Conservation (phyloP, 768 basidiomycete genomes). For the Aureoboletus auriporus region DNA sequence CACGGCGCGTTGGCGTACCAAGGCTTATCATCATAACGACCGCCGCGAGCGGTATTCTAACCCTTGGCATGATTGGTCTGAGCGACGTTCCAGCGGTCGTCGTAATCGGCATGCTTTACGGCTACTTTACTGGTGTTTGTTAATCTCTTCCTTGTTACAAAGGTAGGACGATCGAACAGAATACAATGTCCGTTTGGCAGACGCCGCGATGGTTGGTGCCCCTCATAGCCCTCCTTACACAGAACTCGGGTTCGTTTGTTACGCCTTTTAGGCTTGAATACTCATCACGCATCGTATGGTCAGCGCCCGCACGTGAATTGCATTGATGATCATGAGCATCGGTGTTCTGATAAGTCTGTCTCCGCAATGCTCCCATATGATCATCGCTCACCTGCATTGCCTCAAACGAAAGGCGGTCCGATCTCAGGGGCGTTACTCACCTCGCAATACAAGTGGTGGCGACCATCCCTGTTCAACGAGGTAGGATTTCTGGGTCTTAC, state of each 20-base stretch:
- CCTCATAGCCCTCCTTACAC: slow-evolving; percentile 41
- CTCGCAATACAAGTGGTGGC: slow-evolving; percentile 51
- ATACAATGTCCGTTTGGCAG: slow-evolving; percentile 12
- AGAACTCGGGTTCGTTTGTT: slow-evolving; percentile 44
- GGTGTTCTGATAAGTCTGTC: slow-evolving; percentile 23
- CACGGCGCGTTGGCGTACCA: slow-evolving; percentile 39
- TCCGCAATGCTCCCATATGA: not conserved
- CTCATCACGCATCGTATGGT: not conserved
- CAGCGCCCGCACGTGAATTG: slow-evolving; percentile 28
- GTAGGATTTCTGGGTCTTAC: slow-evolving; percentile 10
- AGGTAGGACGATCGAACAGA: not conserved
- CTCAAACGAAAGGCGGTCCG: slow-evolving; percentile 41
- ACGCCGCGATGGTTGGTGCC: slow-evolving; percentile 39
- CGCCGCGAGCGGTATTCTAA: slow-evolving; percentile 29
- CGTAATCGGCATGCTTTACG: slow-evolving; percentile 39
- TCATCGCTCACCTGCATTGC: not conserved
- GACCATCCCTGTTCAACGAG: slow-evolving; percentile 48
- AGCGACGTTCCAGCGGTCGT: slow-evolving; percentile 32
- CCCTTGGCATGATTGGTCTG: slow-evolving; percentile 44
- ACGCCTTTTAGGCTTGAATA: no score
- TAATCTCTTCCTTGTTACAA: slow-evolving; percentile 4
- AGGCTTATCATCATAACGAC: slow-evolving; percentile 38
- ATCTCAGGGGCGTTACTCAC: slow-evolving; percentile 57
- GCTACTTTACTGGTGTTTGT: slow-evolving; percentile 46
- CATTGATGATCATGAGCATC: slow-evolving; percentile 4